Conservation (phyloP, 2,329 filamentous ascomycete species). For the Neobulgaria alba region DNA sequence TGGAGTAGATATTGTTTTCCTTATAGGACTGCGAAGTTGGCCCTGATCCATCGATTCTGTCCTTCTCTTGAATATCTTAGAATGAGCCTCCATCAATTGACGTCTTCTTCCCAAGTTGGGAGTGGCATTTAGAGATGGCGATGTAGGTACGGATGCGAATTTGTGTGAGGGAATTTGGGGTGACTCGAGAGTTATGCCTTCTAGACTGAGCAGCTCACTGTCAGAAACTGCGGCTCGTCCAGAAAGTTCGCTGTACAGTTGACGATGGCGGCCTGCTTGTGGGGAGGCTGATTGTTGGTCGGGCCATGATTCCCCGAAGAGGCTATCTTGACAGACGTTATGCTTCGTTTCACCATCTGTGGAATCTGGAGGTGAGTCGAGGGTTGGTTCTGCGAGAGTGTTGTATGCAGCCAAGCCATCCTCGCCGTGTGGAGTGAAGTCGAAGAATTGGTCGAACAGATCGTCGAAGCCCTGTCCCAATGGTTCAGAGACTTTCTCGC, state of each 20-base stretch:
- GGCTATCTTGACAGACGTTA: conserved; percentile 8
- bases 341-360: conserved; percentile 12
- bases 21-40: conserved; percentile 31
- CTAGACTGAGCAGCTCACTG: conserved; percentile 25
- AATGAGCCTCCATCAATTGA: conserved; percentile 34
- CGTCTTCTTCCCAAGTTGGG: conserved; percentile 15
- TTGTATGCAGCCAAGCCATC: conserved; percentile 29
- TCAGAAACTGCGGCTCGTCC: conserved; percentile 27
- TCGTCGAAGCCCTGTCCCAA: conserved; percentile 39
- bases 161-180: conserved; percentile 14
- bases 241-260: conserved; percentile 21
- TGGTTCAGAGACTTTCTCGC: conserved; percentile 44
- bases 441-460: conserved; percentile 56
- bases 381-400: conserved; percentile 37
- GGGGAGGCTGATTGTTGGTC: conserved; percentile 10
- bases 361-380: conserved; percentile 13
- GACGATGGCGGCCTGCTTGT: conserved; percentile 9
- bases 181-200: conserved; percentile 23
- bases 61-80: conserved; percentile 34
- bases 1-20: conserved; percentile 29
- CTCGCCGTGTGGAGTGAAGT: conserved; percentile 42
- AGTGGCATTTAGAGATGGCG: conserved; percentile 14
- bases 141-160: conserved; percentile 18
- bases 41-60: conserved; percentile 22
- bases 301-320: conserved; percentile 9